phyloP scores from a whole-genome alignment of 208 protist genomes.

The Histomonas meleagridis region DNA sequence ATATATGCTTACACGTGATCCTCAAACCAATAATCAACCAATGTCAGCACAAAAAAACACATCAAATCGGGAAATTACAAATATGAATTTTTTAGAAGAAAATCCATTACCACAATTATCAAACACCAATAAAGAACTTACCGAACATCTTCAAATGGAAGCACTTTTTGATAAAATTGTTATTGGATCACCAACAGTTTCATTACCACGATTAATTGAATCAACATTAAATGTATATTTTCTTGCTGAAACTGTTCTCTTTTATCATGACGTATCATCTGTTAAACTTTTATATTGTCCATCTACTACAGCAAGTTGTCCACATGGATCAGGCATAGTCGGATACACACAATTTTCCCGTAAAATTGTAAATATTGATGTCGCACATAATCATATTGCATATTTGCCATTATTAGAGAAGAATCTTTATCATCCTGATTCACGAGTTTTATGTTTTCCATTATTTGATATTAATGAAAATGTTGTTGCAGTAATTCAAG shows the following conservation, averaged over 20 bases:
- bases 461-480: not conserved
- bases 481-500: not conserved
- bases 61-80: not conserved
- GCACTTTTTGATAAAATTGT: conserved; percentile 26
- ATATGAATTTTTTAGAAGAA: not conserved
- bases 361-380: not conserved
- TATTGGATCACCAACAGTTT: not conserved
- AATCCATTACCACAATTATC: not conserved
- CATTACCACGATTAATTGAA: not conserved
- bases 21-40: not conserved
- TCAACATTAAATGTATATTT: conserved; percentile 23
- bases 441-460: not conserved
- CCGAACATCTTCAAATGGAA: conserved; percentile 25
- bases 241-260: conserved; percentile 6
- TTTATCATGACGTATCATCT: conserved; percentile 26
- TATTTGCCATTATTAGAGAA: not conserved
- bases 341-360: not conserved
- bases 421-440: not conserved
- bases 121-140: too few species aligned
- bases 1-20: not conserved
- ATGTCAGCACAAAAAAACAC: not conserved
- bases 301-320: not conserved
- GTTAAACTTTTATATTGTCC: conserved; percentile 14
- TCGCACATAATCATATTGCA: not conserved
- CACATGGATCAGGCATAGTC: not conserved